A percentile compares a stretch with the other conserved stretches of the same genome.
Evolutionary conservation across 108 stramenopile genomes (phyloP).

Genomic region (Fragilaria crotonensis): DNA sequence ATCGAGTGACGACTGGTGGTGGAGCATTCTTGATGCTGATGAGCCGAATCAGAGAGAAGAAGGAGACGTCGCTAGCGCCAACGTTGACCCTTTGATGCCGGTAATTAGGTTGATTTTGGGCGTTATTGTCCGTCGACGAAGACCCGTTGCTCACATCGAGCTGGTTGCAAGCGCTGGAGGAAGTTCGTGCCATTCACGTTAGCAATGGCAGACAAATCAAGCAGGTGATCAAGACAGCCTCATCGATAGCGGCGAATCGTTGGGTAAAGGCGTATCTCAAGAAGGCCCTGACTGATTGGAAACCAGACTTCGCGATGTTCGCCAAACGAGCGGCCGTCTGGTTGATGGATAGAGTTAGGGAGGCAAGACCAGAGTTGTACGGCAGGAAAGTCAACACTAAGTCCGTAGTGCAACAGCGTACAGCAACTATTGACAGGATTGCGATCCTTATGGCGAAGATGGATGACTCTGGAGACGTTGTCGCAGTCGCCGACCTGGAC

Average conservation of each 20-base stretch:
- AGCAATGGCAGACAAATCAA: conserved; percentile 38
- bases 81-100: conserved; percentile 18
- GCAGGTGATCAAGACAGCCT: conserved; percentile 48
- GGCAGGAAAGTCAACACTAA: conserved; percentile 28
- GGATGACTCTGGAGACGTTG: conserved; percentile 41
- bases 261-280: conserved; percentile 63
- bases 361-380: conserved; percentile 71
- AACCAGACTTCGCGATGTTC: conserved; percentile 47
- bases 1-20: conserved; percentile 85
- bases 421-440: conserved; percentile 63
- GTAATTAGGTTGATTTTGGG: conserved; percentile 76
- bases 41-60: conserved; percentile 49
- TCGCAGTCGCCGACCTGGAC: conserved; percentile 47
- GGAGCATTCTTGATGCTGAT: conserved; percentile 76
- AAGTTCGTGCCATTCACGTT: conserved; percentile 41
- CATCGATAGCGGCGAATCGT: conserved; percentile 49
- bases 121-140: conserved; percentile 61
- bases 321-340: conserved; percentile 71
- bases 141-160: conserved; percentile 65
- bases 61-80: conserved; percentile 10
- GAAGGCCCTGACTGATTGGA: conserved; percentile 62
- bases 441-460: conserved; percentile 59
- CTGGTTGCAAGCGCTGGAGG: conserved; percentile 66
- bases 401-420: conserved; percentile 36
- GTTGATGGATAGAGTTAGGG: conserved; percentile 58